Conservation (phyloP, 805 yeast genomes). For the Barnettozyma californica region DNA sequence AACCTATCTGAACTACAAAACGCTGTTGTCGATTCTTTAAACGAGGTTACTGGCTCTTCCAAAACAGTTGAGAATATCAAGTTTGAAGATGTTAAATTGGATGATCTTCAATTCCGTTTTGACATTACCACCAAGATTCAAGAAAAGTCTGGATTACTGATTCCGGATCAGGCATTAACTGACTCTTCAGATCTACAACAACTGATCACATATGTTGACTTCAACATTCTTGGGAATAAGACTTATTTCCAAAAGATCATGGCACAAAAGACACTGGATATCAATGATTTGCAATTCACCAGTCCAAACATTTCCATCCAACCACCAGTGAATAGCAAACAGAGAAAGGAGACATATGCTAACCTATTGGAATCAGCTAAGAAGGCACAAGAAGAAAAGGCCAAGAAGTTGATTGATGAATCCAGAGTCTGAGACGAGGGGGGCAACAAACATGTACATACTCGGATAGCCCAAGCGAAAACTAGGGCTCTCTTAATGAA, state of each 20-base stretch:
- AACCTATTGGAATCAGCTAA: conserved; percentile 22
- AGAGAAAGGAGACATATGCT: conserved; percentile 22
- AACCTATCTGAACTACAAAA: conserved; percentile 25
- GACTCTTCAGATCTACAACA: conserved; percentile 10
- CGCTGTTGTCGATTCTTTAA: conserved; percentile 17
- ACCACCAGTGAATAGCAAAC: conserved; percentile 17
- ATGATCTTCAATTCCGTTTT: conserved; percentile 30
- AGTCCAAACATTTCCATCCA: conserved; percentile 23
- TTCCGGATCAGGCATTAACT: conserved; percentile 34
- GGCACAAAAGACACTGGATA: conserved; percentile 11
- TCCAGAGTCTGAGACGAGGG: conserved; percentile 13
- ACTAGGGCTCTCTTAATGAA: not conserved
- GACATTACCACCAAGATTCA: conserved; percentile 31
- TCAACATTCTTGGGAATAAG: conserved; percentile 6
- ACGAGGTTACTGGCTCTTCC: conserved; percentile 9
- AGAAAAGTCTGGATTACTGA: conserved; percentile 30
- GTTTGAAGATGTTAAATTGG: conserved; percentile 16
- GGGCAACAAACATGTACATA: conserved; percentile 4
- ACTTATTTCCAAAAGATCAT: conserved; percentile 7
- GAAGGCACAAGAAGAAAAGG: conserved; percentile 18
- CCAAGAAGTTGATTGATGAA: conserved; percentile 19
- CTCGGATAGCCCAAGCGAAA: not conserved
- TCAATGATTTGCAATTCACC: conserved; percentile 14
- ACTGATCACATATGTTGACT: conserved; percentile 5
- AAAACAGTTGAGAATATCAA: conserved; percentile 1